Percentiles rank a stretch among this genome's conserved stretches.
phyloP scores from a whole-genome alignment of 2,329 filamentous ascomycete species.

The Colletotrichum paranaense region DNA sequence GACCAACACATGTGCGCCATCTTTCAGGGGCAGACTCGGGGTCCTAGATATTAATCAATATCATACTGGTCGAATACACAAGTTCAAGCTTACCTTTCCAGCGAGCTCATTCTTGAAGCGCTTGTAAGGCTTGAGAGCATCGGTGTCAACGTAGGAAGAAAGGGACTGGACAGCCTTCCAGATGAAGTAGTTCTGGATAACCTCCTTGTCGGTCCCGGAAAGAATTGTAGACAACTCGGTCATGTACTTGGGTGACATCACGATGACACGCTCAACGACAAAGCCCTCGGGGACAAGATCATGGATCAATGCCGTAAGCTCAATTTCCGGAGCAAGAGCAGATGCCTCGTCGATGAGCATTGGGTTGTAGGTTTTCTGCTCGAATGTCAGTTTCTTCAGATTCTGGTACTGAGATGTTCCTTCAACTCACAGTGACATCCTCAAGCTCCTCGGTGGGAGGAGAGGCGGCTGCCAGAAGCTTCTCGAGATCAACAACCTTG shows the following conservation, averaged over 20 bases:
- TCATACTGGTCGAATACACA: not conserved
- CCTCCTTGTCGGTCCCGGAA: conserved; percentile 61
- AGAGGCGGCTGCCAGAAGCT: conserved; percentile 68
- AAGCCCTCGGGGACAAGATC: conserved; percentile 63
- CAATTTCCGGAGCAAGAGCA: conserved; percentile 66
- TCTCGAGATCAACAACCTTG: conserved; percentile 66
- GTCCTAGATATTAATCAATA: conserved; percentile 50
- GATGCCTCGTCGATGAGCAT: conserved; percentile 66
- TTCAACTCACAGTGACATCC: conserved; percentile 63
- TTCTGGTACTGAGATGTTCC: no score
- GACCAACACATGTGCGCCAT: conserved; percentile 72
- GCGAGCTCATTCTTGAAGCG: conserved; percentile 70
- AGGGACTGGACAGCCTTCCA: conserved; percentile 72
- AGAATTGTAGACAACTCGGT: conserved; percentile 68
- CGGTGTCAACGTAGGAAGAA: conserved; percentile 65
- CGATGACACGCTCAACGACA: conserved; percentile 64
- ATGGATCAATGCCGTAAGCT: conserved; percentile 62
- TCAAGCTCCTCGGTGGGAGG: conserved; percentile 68
- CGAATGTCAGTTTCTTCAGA: conserved; percentile 33
- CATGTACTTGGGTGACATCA: conserved; percentile 70
- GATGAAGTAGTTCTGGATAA: conserved; percentile 70
- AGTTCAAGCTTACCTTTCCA: conserved; percentile 57
- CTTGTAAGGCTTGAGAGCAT: conserved; percentile 68
- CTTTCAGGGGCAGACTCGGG: conserved; percentile 71
- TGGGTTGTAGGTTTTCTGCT: conserved; percentile 73